Conservation (phyloP, 2,329 filamentous ascomycete genomes). For the Penicillium sp. region DNA sequence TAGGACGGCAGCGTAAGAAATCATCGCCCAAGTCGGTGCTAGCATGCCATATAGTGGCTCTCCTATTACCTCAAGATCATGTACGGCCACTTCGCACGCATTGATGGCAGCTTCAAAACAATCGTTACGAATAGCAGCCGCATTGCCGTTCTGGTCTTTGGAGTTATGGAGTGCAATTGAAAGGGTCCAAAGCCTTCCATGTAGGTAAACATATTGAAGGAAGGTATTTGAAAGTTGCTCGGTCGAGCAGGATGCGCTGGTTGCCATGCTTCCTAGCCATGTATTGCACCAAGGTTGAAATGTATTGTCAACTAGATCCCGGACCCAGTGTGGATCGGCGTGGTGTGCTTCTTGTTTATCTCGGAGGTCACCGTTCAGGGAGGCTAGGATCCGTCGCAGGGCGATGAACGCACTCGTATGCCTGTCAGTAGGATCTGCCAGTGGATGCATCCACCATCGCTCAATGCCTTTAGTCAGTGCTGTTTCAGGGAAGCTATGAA, state of each 20-base stretch:
- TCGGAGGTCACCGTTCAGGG: slow-evolving; percentile 20
- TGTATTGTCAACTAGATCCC: slow-evolving; percentile 20
- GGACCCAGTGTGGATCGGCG: slow-evolving; percentile 25
- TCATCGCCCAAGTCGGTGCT: slow-evolving; percentile 36
- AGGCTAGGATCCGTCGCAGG: slow-evolving; percentile 21
- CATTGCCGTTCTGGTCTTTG: slow-evolving; percentile 11
- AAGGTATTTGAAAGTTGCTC: slow-evolving; percentile 19
- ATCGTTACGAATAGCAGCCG: slow-evolving; percentile 19
- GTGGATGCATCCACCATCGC: slow-evolving; percentile 29
- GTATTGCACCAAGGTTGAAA: slow-evolving; percentile 24
- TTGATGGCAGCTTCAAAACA: slow-evolving; percentile 31
- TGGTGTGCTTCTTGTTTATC: slow-evolving; percentile 10
- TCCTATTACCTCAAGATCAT: slow-evolving; percentile 24
- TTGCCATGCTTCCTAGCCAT: slow-evolving; percentile 16
- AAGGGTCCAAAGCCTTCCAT: slow-evolving; percentile 29
- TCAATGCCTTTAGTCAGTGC: slow-evolving; percentile 25
- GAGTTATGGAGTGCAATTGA: slow-evolving; percentile 26
- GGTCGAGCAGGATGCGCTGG: neutral
- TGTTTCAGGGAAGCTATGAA: slow-evolving; percentile 31
- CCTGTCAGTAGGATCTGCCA: slow-evolving; percentile 29
- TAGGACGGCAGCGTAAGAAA: slow-evolving; percentile 30
- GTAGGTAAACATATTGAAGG: slow-evolving; percentile 29
- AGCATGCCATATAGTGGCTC: slow-evolving; percentile 34
- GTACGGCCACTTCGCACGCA: slow-evolving; percentile 28
- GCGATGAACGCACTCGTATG: slow-evolving; percentile 32